These are phyloP conservation scores for Stephania japonica DNA, from an alignment of 164 flowering plant genomes.

Conservation along the genomic window DNA sequence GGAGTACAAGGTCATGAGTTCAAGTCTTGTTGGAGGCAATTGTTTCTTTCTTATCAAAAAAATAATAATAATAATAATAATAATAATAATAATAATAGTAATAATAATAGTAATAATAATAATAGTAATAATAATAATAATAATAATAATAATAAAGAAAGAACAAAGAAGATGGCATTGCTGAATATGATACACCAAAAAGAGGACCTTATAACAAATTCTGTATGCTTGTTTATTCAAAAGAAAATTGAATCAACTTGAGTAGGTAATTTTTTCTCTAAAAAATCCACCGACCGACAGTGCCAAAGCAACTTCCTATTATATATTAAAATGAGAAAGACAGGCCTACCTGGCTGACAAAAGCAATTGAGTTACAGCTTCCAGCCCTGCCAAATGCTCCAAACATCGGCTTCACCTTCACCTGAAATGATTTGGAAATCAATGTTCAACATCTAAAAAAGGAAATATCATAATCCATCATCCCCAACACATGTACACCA, in stretches of 20 bases:
- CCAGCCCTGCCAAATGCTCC: slow-evolving; percentile 93
- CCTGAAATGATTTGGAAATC: slow-evolving; percentile 37
- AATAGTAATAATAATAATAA: too few species aligned
- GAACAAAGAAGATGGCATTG: not conserved
- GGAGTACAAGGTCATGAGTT: too few species aligned
- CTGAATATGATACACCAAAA: not conserved
- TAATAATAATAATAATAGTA: too few species aligned
- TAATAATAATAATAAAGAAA: too few species aligned
- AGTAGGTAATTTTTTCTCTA: not conserved
- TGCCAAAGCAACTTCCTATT: not conserved
- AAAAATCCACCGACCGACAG: not conserved
- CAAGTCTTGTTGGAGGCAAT: too few species aligned
- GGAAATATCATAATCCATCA: not conserved
- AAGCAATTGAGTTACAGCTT: slow-evolving; percentile 77
- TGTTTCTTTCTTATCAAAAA: too few species aligned
- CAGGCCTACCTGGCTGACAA: slow-evolving; percentile 77
- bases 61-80: too few species aligned
- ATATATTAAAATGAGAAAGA: slow-evolving; percentile 1
- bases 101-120: too few species aligned
- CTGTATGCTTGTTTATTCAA: not conserved
- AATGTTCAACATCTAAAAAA: not conserved
- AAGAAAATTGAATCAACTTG: not conserved
- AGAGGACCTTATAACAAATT: not conserved
- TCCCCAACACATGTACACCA: too few species aligned
- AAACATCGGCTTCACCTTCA: slow-evolving; percentile 93